Percentiles rank a stretch among this genome's conserved stretches.
phyloP scores from a whole-genome alignment of 1,139 yeast genomes.

The Taphrina deformans region DNA sequence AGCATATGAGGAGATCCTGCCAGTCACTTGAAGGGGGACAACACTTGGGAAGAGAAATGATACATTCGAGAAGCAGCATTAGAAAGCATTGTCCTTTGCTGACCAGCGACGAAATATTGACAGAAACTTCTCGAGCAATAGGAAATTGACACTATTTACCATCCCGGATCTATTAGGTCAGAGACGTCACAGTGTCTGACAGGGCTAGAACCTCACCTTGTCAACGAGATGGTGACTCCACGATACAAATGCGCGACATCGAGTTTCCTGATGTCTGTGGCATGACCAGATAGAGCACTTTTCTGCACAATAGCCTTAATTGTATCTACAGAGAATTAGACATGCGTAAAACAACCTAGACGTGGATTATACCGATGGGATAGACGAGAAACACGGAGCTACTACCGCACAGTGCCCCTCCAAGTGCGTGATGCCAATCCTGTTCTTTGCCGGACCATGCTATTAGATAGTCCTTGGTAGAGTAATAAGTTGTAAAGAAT shows the following conservation, averaged over 20 bases:
- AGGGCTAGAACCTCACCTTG: neutral
- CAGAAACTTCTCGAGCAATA: conserved; percentile 17
- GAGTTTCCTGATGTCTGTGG: neutral
- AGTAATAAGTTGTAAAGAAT: conserved; percentile 74
- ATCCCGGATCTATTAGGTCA: conserved; percentile 6
- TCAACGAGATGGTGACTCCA: conserved; percentile 15
- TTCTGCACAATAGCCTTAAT: conserved; percentile 16
- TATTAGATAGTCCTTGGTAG: conserved; percentile 51
- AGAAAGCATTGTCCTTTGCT: neutral
- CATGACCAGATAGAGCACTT: conserved; percentile 7
- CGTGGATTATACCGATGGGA: conserved; percentile 76
- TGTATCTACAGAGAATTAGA: neutral
- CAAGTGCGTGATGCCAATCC: conserved; percentile 50
- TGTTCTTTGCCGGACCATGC: conserved; percentile 34
- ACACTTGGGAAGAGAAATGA: too few species aligned
- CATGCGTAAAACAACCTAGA: neutral
- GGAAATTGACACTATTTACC: conserved; percentile 25
- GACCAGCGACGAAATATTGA: conserved; percentile 1
- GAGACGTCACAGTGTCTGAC: too few species aligned
- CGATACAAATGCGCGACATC: conserved; percentile 13
- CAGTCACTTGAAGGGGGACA: too few species aligned
- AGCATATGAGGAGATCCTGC: too few species aligned
- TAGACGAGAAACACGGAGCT: conserved; percentile 71
- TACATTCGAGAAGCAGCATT: too few species aligned
- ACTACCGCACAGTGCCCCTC: conserved; percentile 76